Base-by-base conservation (phyloP, 331 rosid genomes). In the Prunus yedoensis region DNA sequence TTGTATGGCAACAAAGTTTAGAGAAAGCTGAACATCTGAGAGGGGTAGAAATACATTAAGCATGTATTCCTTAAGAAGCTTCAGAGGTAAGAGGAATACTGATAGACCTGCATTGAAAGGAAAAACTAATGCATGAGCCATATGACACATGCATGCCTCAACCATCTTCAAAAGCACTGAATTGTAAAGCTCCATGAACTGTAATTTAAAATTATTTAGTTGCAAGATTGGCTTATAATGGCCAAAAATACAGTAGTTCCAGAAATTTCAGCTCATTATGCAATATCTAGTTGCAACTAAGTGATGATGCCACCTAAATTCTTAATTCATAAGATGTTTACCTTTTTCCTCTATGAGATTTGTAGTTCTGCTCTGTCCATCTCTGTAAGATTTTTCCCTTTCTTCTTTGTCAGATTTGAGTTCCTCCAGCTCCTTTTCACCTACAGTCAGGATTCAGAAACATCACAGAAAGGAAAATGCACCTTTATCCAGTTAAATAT, bases 301-400 rank as follows among this genome's bases (percentile, higher is more conserved):
- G 16, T 30, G 35, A 66, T 17, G 54, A 75, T 1, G 10, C 35
- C 10, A 30, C 10, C 28, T 32, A 25, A 45, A 53, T 21, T 50
- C 38, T 45, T 63, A 67, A 71, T 30, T 58, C 35, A 66, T 18
- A 16, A 68, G 69, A 64, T 10, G 64, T 68, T 71, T 58, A 92
- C 99, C 97, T 80, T 88, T 94, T 84, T 88, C 90, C 71, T 84
- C 83, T 30, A 88, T 75, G 70, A 90, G 86, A 81, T 77, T 77
- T 71, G 90, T 74, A 62, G 66, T 76, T 83, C 88, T 88, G 74
- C 70, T 59, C 74, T 71, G 87, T 74, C 88, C 96, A 66, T 89
- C 91, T 62, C 74, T 77, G 79, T 84, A 82, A 79, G 82, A 62
- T 51, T 78, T 81, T 65, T 86, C 91, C 69, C 66, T 82, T 75